Evolutionary conservation across 2,329 filamentous ascomycete species (phyloP).

Genomic region (Alternaria sp.): DNA sequence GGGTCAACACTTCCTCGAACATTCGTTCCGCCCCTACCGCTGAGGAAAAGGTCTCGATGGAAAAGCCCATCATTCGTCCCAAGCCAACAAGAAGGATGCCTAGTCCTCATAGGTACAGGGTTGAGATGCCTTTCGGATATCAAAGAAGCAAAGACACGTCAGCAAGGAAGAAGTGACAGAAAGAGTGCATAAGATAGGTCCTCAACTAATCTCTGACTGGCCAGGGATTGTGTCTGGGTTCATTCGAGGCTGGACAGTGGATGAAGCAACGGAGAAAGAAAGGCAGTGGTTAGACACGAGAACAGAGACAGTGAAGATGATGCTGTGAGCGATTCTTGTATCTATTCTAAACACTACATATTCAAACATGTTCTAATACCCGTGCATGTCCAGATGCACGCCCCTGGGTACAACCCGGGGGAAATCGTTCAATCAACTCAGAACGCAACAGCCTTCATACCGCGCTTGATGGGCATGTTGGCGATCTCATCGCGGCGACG

Average conservation of each 20-base stretch:
- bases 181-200: background rate
- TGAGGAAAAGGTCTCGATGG: background rate
- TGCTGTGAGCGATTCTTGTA: background rate
- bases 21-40: background rate
- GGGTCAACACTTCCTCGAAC: background rate
- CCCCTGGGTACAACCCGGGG: no score
- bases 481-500: background rate
- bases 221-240: no score
- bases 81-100: background rate
- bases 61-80: background rate
- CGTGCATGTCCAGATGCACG: background rate
- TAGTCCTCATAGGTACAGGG: background rate
- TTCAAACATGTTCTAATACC: background rate
- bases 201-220: no score
- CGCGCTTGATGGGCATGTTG: slow-evolving; percentile 2
- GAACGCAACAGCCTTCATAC: slow-evolving; percentile 6
- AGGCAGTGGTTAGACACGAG: background rate
- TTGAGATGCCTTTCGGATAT: background rate
- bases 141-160: background rate
- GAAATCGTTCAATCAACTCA: background rate
- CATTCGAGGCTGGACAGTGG: background rate
- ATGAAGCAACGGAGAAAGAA: background rate
- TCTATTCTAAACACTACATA: background rate
- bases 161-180: background rate
- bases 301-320: background rate